Evolutionary conservation across 768 basidiomycete genomes (phyloP).

Genomic region (Suillus subalutaceus): DNA sequence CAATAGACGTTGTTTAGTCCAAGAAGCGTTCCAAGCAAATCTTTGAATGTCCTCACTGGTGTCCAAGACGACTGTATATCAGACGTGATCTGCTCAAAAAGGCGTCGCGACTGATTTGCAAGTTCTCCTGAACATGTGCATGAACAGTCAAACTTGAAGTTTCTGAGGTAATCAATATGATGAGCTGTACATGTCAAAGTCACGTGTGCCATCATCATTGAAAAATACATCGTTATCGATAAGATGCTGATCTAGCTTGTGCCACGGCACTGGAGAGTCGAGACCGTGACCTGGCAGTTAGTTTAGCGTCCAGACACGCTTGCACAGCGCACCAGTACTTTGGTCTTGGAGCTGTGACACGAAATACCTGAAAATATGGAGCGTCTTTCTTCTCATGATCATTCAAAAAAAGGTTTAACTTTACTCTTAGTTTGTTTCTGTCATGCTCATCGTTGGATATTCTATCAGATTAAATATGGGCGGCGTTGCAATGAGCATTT

Average conservation of each 20-base stretch:
- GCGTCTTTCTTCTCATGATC: not conserved
- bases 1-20: conserved; percentile 4
- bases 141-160: too few species aligned
- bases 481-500: not conserved
- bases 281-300: not conserved
- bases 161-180: not conserved
- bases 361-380: not conserved
- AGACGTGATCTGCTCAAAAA: conserved; percentile 1
- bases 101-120: not conserved
- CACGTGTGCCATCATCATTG: not conserved
- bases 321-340: not conserved
- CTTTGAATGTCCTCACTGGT: not conserved
- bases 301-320: not conserved
- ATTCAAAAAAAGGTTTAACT: not conserved
- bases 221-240: not conserved
- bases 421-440: not conserved
- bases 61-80: not conserved
- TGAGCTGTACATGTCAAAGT: not conserved
- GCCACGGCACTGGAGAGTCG: not conserved
- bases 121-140: not conserved
- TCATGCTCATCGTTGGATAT: not conserved
- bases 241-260: too few species aligned
- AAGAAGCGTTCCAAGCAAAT: not conserved
- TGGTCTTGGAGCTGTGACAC: not conserved
- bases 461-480: not conserved